A percentile compares a stretch with the other conserved stretches of the same genome.
Evolutionary conservation across 257 asterid species (phyloP).

Genomic region (Solanum neorickii): DNA sequence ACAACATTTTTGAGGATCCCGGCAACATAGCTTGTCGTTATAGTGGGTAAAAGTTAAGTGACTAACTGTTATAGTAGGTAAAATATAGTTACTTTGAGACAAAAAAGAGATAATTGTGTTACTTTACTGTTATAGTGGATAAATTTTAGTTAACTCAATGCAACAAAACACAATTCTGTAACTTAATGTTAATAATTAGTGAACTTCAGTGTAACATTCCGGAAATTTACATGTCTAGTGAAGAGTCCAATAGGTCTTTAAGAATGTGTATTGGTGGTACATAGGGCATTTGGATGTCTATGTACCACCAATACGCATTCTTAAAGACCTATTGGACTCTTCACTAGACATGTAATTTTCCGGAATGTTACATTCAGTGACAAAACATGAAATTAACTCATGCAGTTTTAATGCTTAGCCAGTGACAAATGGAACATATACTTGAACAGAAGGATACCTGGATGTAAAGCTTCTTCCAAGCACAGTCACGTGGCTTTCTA

Average conservation of each 20-base stretch:
- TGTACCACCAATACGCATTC: too few species aligned
- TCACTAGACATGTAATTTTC: too few species aligned
- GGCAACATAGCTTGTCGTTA: not conserved
- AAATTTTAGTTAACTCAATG: not conserved
- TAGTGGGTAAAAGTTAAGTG: not conserved
- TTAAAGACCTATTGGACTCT: too few species aligned
- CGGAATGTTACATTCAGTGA: not conserved
- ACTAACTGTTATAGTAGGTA: not conserved
- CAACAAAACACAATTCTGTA: not conserved
- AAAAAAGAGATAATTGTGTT: not conserved
- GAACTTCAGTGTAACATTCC: not conserved
- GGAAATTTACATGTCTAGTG: too few species aligned
- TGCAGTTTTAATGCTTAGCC: not conserved
- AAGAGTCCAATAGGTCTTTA: too few species aligned
- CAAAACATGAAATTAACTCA: not conserved
- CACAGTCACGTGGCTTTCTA: conserved; percentile 67
- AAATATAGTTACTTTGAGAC: not conserved
- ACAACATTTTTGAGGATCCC: not conserved
- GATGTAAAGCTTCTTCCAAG: conserved; percentile 76
- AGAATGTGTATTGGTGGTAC: too few species aligned
- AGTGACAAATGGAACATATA: not conserved
- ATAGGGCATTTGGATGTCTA: too few species aligned
- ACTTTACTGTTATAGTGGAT: not conserved
- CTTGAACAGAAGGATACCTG: conserved; percentile 14
- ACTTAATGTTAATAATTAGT: not conserved